Conservation (phyloP, 495 filamentous ascomycete genomes). For the Neurospora sp. region DNA sequence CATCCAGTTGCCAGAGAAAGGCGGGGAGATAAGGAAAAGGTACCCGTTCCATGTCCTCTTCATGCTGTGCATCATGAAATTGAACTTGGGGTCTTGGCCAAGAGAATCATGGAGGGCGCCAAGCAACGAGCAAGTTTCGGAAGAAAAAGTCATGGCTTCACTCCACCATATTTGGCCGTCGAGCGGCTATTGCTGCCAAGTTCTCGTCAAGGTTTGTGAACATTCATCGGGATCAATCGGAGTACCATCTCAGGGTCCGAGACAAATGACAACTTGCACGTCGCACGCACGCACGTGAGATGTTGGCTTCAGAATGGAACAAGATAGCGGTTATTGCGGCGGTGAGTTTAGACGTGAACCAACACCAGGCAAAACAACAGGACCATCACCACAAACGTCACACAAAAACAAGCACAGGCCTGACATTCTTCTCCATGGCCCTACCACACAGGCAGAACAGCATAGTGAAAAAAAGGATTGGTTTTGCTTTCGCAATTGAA, state of each 20-base stretch:
- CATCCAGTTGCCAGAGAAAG: neutral
- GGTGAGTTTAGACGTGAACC: neutral
- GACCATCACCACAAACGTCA: neutral
- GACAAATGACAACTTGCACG: neutral
- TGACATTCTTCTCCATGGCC: slow-evolving; percentile 22
- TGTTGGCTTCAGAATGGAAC: neutral
- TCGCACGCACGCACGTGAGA: neutral
- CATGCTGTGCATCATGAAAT: neutral
- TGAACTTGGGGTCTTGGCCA: neutral
- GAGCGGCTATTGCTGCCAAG: neutral
- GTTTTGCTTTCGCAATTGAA: neutral
- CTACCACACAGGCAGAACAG: slow-evolving; percentile 7
- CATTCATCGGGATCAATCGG: neutral
- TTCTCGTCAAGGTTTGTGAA: too few relatives aligned
- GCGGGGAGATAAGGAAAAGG: neutral
- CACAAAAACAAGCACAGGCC: neutral
- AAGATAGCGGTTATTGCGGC: neutral
- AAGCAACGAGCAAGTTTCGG: neutral
- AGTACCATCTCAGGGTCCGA: neutral
- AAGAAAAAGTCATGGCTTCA: neutral
- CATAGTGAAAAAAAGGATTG: slow-evolving; percentile 20
- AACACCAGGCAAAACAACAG: neutral
- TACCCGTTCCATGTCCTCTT: neutral
- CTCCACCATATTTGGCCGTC: neutral
- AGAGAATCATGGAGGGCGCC: neutral